These are phyloP conservation scores for Eucalyptus coolabah DNA, from an alignment of 345 rosid genomes.

Conservation along the genomic window DNA sequence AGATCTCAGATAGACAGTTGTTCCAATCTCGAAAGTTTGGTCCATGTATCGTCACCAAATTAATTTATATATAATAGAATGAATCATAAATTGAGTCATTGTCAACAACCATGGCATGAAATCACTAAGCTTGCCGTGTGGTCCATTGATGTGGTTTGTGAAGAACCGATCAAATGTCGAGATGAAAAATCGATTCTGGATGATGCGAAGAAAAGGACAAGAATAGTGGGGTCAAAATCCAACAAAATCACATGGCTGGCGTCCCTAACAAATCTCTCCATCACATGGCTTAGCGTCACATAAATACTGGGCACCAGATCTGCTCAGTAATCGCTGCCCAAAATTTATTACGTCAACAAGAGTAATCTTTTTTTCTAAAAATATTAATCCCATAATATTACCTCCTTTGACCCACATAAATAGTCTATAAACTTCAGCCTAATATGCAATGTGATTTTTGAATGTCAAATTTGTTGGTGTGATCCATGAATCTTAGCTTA, in stretches of 20 bases:
- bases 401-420: not conserved
- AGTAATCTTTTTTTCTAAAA: not conserved
- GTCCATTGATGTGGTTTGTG: not conserved
- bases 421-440: no score
- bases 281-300: not conserved
- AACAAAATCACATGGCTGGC: not conserved
- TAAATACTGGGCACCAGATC: not conserved
- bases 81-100: not conserved
- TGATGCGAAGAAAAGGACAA: not conserved
- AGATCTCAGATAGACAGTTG: rapidly evolving
- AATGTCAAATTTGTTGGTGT: no score
- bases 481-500: no score
- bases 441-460: no score
- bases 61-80: no score
- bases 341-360: not conserved
- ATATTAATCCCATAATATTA: not conserved
- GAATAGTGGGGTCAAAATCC: not conserved
- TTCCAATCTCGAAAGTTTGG: not conserved
- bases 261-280: not conserved
- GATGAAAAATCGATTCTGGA: not conserved
- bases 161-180: not conserved
- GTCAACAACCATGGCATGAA: not conserved
- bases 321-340: not conserved
- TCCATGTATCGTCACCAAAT: not conserved
- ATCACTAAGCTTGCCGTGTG: not conserved